Base-by-base conservation (phyloP, 2,329 filamentous ascomycete genomes). In the Hypoxylon sp. region DNA sequence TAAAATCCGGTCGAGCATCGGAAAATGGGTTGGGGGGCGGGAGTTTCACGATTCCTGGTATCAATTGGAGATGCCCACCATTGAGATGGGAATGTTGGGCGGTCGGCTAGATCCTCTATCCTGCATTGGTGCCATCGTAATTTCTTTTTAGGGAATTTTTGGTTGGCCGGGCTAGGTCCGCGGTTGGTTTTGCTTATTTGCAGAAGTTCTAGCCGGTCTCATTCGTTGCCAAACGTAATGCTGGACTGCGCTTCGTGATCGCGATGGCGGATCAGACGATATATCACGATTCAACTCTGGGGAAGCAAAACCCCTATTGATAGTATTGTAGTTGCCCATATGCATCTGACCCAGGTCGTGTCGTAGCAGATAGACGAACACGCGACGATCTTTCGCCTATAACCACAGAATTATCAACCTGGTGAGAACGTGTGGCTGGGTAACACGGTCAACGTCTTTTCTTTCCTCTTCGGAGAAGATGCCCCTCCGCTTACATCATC, bases 141-240 rank as follows among this genome's bases (percentile, higher is more conserved):
- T 51, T 44, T 38, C 21, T 37, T 17, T 37, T 35, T 26, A 20
- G 19, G 26, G 32, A 20, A 27, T 37, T 36, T 38, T 40, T 45
- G 27, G 19, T 34, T 15, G 29, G 32, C 46, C 43, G 31, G 42
- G 51, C 45, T 49, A 5, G 20, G 37, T 54, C 51, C 43, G 51
- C 43, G 46, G 51, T 30, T 12, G 23, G 42, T 36, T 21, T 17
- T 25, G 11, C 40, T 48, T 38, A n/a, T 32, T 40, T 43, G 20
- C 9, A 40, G 43, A 27, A 51, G 26, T 37, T 45, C 26, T 37
- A 46, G 35, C 55, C 46, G 55, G 40, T 8, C 16, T 42, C 12
- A 11, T 4, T 40, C 13, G 25, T 13, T 12, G 20, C 12, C 25
- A 8, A 15, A n/a, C 7, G 12, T 20, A 12, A 27, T 8, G 23